These are phyloP conservation scores for Plasmodium fragile DNA, from an alignment of 169 alveolate species.

Conservation along the genomic window DNA sequence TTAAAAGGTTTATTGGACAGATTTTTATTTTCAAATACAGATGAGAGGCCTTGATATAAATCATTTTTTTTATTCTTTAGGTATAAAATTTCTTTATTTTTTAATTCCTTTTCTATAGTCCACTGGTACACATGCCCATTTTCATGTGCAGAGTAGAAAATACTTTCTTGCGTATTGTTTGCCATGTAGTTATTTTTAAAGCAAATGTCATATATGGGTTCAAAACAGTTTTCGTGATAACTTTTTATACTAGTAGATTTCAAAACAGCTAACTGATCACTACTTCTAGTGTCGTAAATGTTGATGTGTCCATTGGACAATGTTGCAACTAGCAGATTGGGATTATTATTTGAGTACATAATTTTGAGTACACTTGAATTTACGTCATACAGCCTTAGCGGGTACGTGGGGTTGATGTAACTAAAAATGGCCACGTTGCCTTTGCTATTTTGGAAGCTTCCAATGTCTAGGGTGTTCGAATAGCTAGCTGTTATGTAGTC, in stretches of 20 bases:
- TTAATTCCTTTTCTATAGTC: constrained; percentile 68
- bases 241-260: constrained; percentile 58
- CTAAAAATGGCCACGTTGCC: constrained; percentile 73
- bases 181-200: constrained; percentile 29
- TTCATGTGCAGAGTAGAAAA: constrained; percentile 76
- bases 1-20: constrained; percentile 46
- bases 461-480: constrained; percentile 70
- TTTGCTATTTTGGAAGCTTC: constrained; percentile 63
- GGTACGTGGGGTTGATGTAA: constrained; percentile 64
- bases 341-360: constrained; percentile 50
- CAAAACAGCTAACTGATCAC: constrained; percentile 19
- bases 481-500: constrained; percentile 73
- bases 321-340: constrained; percentile 68
- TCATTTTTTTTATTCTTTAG: constrained; percentile 70
- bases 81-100: constrained; percentile 66
- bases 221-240: constrained; percentile 64
- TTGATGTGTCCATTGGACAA: constrained; percentile 56
- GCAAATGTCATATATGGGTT: constrained; percentile 65
- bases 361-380: constrained; percentile 67
- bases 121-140: constrained; percentile 70
- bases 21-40: constrained; percentile 70
- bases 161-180: constrained; percentile 14
- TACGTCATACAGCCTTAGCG: constrained; percentile 43
- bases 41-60: constrained; percentile 60
- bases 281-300: constrained; percentile 63